Base-by-base conservation (phyloP, 2,329 filamentous ascomycete species). In the Diaporthe ilicicola region DNA sequence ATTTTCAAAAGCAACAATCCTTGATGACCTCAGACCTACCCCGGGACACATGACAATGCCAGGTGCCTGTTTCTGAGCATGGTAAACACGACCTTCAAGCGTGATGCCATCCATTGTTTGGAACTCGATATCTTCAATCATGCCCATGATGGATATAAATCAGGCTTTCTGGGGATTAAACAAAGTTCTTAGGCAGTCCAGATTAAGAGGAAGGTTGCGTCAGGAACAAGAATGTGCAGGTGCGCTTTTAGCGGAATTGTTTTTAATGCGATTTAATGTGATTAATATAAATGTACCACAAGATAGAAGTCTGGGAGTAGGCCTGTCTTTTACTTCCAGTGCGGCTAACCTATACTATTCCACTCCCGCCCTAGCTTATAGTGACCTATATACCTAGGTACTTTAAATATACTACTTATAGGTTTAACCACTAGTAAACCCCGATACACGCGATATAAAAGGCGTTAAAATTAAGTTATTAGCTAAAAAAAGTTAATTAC, bases 61-160 rank as follows among this genome's bases (percentile, higher is more conserved):
- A 54, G 50, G 50, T 54, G 50, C 24, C 50, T 54, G 50, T 54
- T 54, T 54, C 50, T 54, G 27, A 54, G 50, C 50, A 32, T 54
- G 50, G 50, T 54, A 54, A 32, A 54, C 50, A 54, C 50, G 50
- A 54, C 50, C 50, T 32, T 22, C 22, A 17, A 54, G 50, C 24
- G 50, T 54, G 50, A 54, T 32, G 50, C 50, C 50, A 54, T 54
- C 50, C 5, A 54, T 27, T 54, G 50, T 54, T 32, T 54, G 50
- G 50, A 54, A 54, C 50, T 54, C 50, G 50, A 54, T 22, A 54
- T 54, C 50, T 54, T 54, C 50, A 22, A 54, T 54, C 22, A 32
- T 54, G 50, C 50, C 50, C 50, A 54, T 54, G 50, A 54, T 54
- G 15, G 50, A 54, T 54, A 54, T 8, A 54, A 54, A 19, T 54